Percentiles rank a stretch among this genome's conserved stretches.
Conservation (phyloP, 441 rosid species). For the Capsella rubella region DNA sequence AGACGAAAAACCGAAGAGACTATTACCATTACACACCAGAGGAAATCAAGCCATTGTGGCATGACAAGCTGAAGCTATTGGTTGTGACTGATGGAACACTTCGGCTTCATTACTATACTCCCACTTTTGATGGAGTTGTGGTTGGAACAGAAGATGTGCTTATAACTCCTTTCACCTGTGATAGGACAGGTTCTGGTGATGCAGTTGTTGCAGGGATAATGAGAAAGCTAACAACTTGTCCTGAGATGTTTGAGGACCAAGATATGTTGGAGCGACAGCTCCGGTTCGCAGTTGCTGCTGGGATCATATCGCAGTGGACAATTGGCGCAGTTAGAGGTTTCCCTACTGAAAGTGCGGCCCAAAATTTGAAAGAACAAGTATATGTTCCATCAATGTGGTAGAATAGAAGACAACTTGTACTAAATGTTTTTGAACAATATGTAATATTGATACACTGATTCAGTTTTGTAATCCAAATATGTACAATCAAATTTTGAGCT, state of each 20-base stretch:
- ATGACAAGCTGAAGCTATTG: conserved; percentile 71
- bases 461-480: conserved; percentile 27
- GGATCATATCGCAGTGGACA: conserved; percentile 95
- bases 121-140: conserved; percentile 73
- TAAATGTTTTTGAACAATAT: conserved; percentile 29
- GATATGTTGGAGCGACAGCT: conserved; percentile 86
- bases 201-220: conserved; percentile 86
- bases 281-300: conserved; percentile 83
- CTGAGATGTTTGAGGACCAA: conserved; percentile 81
- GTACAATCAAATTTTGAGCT: conserved; percentile 40
- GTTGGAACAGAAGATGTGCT: conserved; percentile 89
- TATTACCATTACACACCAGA: conserved; percentile 80
- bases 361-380: conserved; percentile 88
- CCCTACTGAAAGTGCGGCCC: conserved; percentile 90
- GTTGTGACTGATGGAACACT: conserved; percentile 91
- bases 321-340: conserved; percentile 91
- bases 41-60: conserved; percentile 86
- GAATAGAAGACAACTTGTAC: conserved; percentile 26
- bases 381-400: conserved; percentile 96
- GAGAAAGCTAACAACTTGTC: conserved; percentile 75
- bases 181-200: conserved; percentile 95
- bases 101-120: conserved; percentile 79
- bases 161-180: conserved; percentile 88
- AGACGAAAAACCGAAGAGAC: conserved; percentile 66
- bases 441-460: conserved; percentile 19